Conservation (phyloP, 1,284 basidiomycete species). For the Irpex sp. region DNA sequence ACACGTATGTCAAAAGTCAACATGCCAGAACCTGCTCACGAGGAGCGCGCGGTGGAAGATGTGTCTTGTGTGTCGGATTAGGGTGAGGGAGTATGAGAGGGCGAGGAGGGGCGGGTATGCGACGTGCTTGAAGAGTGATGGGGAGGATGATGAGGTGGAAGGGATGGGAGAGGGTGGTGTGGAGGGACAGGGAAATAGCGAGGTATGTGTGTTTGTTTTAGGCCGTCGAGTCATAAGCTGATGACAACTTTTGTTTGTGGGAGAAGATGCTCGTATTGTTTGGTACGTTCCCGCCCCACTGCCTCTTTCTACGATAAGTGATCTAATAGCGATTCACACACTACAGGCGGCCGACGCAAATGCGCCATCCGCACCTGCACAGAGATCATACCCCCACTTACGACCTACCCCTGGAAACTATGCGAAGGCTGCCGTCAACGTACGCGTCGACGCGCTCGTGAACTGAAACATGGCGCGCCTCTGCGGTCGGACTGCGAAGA, state of each 20-base stretch:
- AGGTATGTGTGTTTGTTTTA: too few species aligned
- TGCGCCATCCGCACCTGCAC: slow-evolving; percentile 30
- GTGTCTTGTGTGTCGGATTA: slow-evolving; percentile 6
- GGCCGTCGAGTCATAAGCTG: background rate
- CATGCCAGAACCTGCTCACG: slow-evolving; percentile 10
- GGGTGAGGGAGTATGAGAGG: background rate
- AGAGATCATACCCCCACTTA: slow-evolving; percentile 29
- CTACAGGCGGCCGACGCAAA: slow-evolving; percentile 1
- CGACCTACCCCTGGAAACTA: slow-evolving; percentile 30
- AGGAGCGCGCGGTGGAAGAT: slow-evolving; percentile 10
- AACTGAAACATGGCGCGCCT: slow-evolving; percentile 8
- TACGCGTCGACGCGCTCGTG: slow-evolving; percentile 10
- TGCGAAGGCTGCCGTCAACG: slow-evolving; percentile 30
- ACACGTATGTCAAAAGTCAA: background rate
- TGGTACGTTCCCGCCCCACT: background rate
- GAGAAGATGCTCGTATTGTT: background rate
- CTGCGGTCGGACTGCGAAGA: slow-evolving; percentile 1
- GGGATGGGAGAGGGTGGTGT: background rate
- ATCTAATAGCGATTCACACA: background rate
- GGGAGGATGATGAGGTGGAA: background rate
- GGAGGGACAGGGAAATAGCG: too few species aligned
- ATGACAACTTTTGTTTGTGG: background rate
- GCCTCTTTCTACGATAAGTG: background rate
- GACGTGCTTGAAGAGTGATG: background rate
- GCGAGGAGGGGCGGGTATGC: background rate